phyloP scores from a whole-genome alignment of 805 yeast genomes.

The Yarrowia sp. region DNA sequence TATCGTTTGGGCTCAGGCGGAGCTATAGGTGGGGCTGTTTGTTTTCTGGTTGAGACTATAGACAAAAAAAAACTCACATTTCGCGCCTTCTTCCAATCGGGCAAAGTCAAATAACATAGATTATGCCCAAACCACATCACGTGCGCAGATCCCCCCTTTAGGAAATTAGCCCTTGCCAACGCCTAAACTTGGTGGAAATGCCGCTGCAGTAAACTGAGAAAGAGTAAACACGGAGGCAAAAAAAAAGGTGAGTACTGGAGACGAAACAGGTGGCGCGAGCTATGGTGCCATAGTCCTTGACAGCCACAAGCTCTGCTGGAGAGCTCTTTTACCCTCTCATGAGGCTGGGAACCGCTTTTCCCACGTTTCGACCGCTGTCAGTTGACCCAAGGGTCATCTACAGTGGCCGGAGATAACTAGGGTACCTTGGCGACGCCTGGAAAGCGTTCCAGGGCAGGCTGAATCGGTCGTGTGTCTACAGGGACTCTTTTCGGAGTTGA shows the following conservation, averaged over 20 bases:
- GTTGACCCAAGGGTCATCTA: neutral
- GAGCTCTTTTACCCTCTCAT: neutral
- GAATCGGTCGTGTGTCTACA: too few species aligned
- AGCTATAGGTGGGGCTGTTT: neutral
- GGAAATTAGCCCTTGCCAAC: conserved; percentile 5
- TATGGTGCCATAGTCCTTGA: neutral
- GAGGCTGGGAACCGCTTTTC: neutral
- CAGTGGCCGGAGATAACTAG: neutral
- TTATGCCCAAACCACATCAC: conserved; percentile 17
- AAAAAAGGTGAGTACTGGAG: conserved; percentile 2
- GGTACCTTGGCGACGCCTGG: neutral
- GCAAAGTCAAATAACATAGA: conserved; percentile 1
- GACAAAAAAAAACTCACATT: neutral
- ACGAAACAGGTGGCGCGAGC: neutral
- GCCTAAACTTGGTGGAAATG: conserved; percentile 7
- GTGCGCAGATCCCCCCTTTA: conserved; percentile 12
- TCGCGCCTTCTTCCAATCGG: neutral
- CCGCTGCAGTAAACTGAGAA: conserved; percentile 21
- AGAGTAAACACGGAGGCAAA: conserved; percentile 26
- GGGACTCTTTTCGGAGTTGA: too few species aligned
- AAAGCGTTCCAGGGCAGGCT: neutral
- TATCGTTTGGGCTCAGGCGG: too few species aligned
- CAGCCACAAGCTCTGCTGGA: neutral
- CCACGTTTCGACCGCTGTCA: neutral
- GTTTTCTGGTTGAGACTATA: neutral